Base-by-base conservation (phyloP, 179 eudicot genomes). In the Gypsophila paniculata region DNA sequence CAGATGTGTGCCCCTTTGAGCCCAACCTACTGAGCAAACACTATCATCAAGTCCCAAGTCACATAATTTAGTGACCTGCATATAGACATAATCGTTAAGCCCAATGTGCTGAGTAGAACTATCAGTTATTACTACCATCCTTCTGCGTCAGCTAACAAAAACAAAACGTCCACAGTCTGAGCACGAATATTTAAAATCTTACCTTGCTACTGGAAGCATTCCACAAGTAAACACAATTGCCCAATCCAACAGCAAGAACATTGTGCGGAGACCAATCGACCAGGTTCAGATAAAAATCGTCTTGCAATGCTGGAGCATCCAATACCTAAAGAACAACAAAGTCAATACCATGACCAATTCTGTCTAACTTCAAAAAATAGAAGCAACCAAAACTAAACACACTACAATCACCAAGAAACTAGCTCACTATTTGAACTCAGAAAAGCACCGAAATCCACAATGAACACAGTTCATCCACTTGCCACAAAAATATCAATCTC, bases 261-360 rank as follows among this genome's bases (percentile, higher is more conserved):
- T 94, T 88, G 62, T 85, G 82, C 0, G 99, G 81, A 60, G 99
- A 94, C 99, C 99, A 94, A 73, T 91, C 99, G 39, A 94, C 96
- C 75, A 94, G 89, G 76, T 91, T 94, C 70, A 94, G 81, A 72
- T 94, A 91, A 78, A 91, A 94, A 87, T 94, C 99, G 80, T 94
- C 99, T 79, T 94, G 97, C 85, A 94, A 85, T 52, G 90, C 87
- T 2, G 99, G 99, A 62, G 99, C 99, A 90, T 91, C 99, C 88
- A 94, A 77, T 32, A 94, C 97, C 99, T 94, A 77, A 71, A 18
- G 7, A 62, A 2, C 18, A 55, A 51, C 44, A 67, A 54, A 26
- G 64, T 22, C 71, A 68, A 54, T 54, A 62, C 15, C 67, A 65
- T 3, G 21, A 71, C 4, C 23, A 69, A 14, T 1, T 52, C 53